Evolutionary conservation across 2,329 filamentous ascomycete genomes (phyloP).

Genomic region (Diplodia corticola): DNA sequence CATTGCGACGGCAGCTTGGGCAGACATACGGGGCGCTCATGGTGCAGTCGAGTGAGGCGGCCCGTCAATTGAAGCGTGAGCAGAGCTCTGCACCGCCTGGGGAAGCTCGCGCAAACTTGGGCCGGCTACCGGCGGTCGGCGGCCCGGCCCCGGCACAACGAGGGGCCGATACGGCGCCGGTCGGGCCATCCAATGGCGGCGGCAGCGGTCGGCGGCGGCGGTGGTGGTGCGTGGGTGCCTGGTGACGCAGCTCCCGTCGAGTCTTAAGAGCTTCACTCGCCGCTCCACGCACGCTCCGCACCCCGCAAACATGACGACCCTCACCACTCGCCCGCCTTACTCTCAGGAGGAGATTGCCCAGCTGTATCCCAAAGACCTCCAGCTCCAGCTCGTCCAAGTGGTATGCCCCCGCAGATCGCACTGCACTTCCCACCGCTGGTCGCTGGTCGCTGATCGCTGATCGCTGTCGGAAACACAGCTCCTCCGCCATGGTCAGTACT

Average conservation of each 20-base stretch:
- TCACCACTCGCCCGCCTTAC: slow-evolving; percentile 74
- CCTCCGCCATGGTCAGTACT: slow-evolving; percentile 41
- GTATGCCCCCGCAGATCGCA: no score
- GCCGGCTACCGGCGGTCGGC: slow-evolving; percentile 13
- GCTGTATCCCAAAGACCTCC: slow-evolving; percentile 77
- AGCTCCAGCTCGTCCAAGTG: slow-evolving; percentile 88
- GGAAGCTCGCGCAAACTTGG: slow-evolving; percentile 6
- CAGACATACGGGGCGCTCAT: slow-evolving; percentile 22
- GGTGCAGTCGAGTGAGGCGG: not conserved
- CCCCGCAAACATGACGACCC: slow-evolving; percentile 67
- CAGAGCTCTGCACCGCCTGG: not conserved
- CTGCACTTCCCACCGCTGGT: not conserved
- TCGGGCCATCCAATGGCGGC: slow-evolving; percentile 7
- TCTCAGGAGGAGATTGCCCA: slow-evolving; percentile 73
- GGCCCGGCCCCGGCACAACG: not conserved
- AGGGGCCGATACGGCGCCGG: not conserved
- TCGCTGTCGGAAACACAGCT: slow-evolving; percentile 30
- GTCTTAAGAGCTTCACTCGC: not conserved
- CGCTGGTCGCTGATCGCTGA: slow-evolving; percentile 8
- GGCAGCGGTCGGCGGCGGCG: no score
- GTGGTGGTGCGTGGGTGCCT: no score
- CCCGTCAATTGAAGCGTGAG: not conserved
- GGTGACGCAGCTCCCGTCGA: no score
- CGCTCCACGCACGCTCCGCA: not conserved
- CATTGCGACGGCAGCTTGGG: slow-evolving; percentile 20